Conservation (phyloP, 768 basidiomycete species). For the Dioszegia crocea region DNA sequence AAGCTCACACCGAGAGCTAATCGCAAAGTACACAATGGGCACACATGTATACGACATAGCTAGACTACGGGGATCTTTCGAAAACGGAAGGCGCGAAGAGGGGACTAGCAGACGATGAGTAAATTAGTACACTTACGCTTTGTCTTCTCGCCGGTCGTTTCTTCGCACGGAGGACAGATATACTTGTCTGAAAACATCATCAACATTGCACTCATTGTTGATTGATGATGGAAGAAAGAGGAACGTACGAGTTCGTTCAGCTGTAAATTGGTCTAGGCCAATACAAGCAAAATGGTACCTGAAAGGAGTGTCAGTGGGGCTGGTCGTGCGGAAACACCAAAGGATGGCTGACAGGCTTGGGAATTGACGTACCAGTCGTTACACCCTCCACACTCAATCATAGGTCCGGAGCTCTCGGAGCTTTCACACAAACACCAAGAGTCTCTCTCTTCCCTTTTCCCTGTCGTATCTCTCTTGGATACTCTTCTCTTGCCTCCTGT, state of each 20-base stretch:
- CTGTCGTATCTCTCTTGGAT: conserved; percentile 2
- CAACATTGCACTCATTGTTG: not conserved
- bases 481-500: not conserved
- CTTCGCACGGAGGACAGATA: conserved; percentile 27
- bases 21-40: not conserved
- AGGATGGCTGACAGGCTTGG: not conserved
- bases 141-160: conserved; percentile 19
- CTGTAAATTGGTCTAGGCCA: conserved; percentile 21
- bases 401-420: conserved; percentile 22
- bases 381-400: conserved; percentile 44
- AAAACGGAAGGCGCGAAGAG: not conserved
- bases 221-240: conserved; percentile 1
- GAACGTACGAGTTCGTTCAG: conserved; percentile 34
- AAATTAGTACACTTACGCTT: conserved; percentile 24
- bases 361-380: conserved; percentile 36
- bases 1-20: too few relatives aligned
- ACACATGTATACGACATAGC: not conserved
- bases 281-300: conserved; percentile 45
- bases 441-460: conserved; percentile 19
- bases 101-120: not conserved
- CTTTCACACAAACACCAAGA: conserved; percentile 33
- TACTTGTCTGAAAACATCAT: conserved; percentile 23
- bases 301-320: conserved; percentile 9
- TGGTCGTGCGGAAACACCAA: too few relatives aligned
- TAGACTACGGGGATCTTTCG: not conserved